These are phyloP conservation scores for Paecilomyces sp. DNA, from an alignment of 2,329 filamentous ascomycete species.

Conservation along the genomic window DNA sequence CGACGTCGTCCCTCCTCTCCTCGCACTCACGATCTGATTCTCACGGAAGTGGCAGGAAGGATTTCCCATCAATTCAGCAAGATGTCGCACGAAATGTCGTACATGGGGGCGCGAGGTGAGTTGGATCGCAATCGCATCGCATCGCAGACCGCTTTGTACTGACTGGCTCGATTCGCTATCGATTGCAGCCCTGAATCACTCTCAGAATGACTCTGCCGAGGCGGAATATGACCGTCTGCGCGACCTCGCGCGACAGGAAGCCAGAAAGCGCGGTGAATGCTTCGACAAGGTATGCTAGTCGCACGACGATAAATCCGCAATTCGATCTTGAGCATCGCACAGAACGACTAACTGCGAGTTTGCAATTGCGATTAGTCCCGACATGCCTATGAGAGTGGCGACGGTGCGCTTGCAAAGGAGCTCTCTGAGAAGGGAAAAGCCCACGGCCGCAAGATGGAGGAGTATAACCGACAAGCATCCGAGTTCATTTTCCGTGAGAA, in stretches of 20 bases:
- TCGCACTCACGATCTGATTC: background rate
- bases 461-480: slow-evolving; percentile 84
- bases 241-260: slow-evolving; percentile 73
- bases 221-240: slow-evolving; percentile 88
- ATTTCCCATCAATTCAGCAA: slow-evolving; percentile 1
- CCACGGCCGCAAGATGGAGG: slow-evolving; percentile 76
- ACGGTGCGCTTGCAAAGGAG: slow-evolving; percentile 75
- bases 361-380: slow-evolving; percentile 48
- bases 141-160: background rate
- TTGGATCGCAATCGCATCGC: background rate
- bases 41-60: background rate
- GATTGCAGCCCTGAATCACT: slow-evolving; percentile 65
- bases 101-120: slow-evolving; percentile 33
- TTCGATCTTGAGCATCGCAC: background rate
- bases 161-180: background rate
- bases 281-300: slow-evolving; percentile 56
- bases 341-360: background rate
- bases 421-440: slow-evolving; percentile 78
- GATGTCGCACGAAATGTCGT: slow-evolving; percentile 38
- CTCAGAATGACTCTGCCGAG: slow-evolving; percentile 61
- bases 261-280: slow-evolving; percentile 67
- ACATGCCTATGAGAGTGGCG: slow-evolving; percentile 74
- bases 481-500: slow-evolving; percentile 95
- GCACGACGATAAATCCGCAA: background rate
- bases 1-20: background rate